Conservation (phyloP, 306 rosid genomes). For the Sphenostylis stenocarpa region DNA sequence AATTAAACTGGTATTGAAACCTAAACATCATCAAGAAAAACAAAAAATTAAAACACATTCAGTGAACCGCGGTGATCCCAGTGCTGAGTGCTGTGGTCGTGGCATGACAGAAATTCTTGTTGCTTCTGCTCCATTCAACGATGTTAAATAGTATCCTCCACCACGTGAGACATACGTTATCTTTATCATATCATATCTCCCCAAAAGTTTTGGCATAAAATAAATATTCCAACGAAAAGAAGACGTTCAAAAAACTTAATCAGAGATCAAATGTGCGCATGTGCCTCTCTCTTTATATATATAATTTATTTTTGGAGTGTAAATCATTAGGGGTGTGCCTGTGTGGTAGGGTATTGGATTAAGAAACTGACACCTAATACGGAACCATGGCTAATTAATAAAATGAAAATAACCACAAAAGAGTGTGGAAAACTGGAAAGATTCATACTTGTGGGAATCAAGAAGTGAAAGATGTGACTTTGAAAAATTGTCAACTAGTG, state of each 20-base stretch:
- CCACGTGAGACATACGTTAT: conserved; percentile 5
- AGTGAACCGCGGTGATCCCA: neutral
- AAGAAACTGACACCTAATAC: conserved; percentile 31
- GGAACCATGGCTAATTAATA: conserved; percentile 25
- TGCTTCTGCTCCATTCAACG: neutral
- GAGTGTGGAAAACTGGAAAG: conserved; percentile 26
- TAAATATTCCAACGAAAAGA: neutral
- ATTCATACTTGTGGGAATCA: conserved; percentile 30
- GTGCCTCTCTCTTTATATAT: neutral
- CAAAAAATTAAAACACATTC: neutral
- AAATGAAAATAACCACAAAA: neutral
- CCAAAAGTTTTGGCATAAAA: neutral
- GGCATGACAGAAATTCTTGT: neutral
- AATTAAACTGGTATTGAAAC: neutral
- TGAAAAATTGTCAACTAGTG: conserved; percentile 37
- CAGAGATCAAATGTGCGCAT: neutral
- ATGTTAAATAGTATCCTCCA: conserved; percentile 9
- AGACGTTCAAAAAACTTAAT: neutral
- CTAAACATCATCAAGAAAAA: neutral
- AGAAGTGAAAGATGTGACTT: conserved; percentile 42
- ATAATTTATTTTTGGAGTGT: neutral
- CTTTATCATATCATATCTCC: neutral
- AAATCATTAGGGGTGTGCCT: neutral
- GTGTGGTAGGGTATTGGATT: conserved; percentile 30
- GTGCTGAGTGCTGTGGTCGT: neutral